Evolutionary conservation across 441 rosid genomes (phyloP).

Genomic region (Brassica balearica): DNA sequence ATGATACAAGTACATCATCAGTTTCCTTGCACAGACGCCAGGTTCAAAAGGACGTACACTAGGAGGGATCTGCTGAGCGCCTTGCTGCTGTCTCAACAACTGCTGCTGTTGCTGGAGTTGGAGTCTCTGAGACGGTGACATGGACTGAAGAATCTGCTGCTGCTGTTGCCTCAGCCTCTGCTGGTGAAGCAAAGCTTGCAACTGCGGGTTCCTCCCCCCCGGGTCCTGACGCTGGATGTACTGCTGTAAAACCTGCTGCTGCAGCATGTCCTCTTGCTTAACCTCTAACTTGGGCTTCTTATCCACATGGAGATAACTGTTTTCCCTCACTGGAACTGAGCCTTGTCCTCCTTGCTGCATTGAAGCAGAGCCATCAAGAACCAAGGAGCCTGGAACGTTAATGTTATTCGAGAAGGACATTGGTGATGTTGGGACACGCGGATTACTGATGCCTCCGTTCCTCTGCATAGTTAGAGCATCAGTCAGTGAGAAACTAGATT

Average conservation of each 20-base stretch:
- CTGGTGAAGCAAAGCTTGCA: conserved; percentile 59
- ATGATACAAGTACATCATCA: conserved; percentile 95
- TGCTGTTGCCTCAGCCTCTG: conserved; percentile 55
- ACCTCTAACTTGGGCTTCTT: conserved; percentile 87
- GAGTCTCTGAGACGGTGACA: conserved; percentile 83
- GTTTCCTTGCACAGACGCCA: conserved; percentile 92
- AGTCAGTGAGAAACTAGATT: conserved; percentile 85
- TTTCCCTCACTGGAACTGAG: conserved; percentile 64
- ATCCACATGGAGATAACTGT: conserved; percentile 63
- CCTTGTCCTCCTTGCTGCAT: conserved; percentile 78
- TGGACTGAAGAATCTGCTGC: conserved; percentile 76
- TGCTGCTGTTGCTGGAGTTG: conserved; percentile 57
- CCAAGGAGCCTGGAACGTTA: conserved; percentile 83
- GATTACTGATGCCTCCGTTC: conserved; percentile 81
- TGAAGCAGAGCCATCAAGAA: conserved; percentile 83
- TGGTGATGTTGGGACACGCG: conserved; percentile 95
- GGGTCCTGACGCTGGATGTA: conserved; percentile 81
- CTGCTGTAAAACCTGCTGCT: conserved; percentile 79
- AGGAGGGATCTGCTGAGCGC: conserved; percentile 63
- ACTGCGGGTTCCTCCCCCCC: conserved; percentile 65
- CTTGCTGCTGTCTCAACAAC: conserved; percentile 82
- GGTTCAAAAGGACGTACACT: conserved; percentile 75
- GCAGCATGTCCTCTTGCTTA: conserved; percentile 86
- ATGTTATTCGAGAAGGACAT: conserved; percentile 84
- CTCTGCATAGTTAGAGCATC: conserved; percentile 93